These are phyloP conservation scores for Malania oleifera DNA, from an alignment of 164 flowering plant genomes.

Conservation along the genomic window DNA sequence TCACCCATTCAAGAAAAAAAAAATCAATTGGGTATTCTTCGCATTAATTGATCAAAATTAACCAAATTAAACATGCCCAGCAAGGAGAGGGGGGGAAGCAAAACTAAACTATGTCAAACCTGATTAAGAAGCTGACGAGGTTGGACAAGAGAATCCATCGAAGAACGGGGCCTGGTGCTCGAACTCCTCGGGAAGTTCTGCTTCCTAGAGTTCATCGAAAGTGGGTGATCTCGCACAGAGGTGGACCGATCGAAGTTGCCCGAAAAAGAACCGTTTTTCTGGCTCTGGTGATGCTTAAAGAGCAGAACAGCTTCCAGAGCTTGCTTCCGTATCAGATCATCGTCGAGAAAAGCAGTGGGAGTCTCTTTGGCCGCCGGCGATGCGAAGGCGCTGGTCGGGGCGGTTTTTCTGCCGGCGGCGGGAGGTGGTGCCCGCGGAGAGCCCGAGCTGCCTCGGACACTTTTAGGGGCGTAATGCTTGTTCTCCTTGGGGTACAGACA, in stretches of 20 bases:
- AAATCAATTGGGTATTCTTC: no score
- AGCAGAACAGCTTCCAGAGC: conserved; percentile 21
- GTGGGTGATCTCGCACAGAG: conserved; percentile 15
- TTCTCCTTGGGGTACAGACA: conserved; percentile 2
- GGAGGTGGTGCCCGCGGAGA: not conserved
- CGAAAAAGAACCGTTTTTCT: conserved; percentile 1
- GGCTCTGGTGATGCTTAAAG: conserved; percentile 12
- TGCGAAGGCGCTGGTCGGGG: not conserved
- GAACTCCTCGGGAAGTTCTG: not conserved
- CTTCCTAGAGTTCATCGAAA: no score
- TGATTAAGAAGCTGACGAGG: not conserved
- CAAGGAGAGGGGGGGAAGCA: not conserved
- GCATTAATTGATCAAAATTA: not conserved
- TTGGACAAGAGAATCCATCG: not conserved
- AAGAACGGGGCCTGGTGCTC: not conserved
- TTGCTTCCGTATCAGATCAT: conserved; percentile 8
- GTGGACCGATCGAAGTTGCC: conserved; percentile 16
- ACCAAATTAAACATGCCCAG: not conserved
- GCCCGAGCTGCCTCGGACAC: not conserved
- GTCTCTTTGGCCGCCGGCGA: not conserved
- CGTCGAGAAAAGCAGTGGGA: not conserved
- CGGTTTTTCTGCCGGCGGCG: no score
- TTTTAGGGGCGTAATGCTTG: not conserved
- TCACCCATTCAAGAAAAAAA: no score
- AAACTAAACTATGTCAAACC: not conserved